Percentiles rank a stretch among this genome's conserved stretches.
Conservation (phyloP, 2,329 filamentous ascomycete genomes). For the Monosporascus sp. region DNA sequence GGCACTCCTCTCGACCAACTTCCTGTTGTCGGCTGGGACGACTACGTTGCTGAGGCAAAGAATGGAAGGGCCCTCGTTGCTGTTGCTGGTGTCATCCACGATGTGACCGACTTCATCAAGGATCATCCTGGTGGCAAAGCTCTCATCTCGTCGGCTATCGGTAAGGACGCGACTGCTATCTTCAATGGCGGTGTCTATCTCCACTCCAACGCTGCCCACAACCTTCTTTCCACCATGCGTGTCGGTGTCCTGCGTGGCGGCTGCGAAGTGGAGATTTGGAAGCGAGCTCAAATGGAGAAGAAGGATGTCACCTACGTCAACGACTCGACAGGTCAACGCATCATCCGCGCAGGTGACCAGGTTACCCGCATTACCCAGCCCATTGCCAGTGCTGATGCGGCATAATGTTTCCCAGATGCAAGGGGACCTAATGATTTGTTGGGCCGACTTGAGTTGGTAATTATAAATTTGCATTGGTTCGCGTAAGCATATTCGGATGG, state of each 20-base stretch:
- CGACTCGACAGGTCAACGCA: constrained; percentile 63
- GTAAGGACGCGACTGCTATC: constrained; percentile 64
- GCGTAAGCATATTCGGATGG: too few species aligned
- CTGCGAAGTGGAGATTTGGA: constrained; percentile 65
- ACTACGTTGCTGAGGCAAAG: constrained; percentile 57
- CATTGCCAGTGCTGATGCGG: constrained; percentile 66
- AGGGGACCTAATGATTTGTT: too few species aligned
- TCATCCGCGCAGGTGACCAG: constrained; percentile 70
- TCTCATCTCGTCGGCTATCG: constrained; percentile 58
- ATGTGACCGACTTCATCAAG: constrained; percentile 61
- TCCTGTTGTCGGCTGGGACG: constrained; percentile 46
- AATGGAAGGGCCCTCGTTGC: constrained; percentile 59
- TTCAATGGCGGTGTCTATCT: constrained; percentile 66
- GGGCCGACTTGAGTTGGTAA: too few species aligned
- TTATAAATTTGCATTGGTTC: too few species aligned
- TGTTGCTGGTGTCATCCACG: constrained; percentile 60
- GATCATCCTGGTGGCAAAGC: constrained; percentile 63
- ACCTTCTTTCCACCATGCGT: constrained; percentile 61
- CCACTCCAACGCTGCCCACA: constrained; percentile 64
- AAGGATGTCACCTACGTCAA: constrained; percentile 63
- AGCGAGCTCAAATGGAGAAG: constrained; percentile 61
- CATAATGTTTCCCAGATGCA: constrained; percentile 33
- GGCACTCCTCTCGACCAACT: constrained; percentile 55
- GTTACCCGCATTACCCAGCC: constrained; percentile 70
- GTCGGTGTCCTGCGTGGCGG: constrained; percentile 62